A percentile compares a stretch with the other conserved stretches of the same genome.
phyloP scores from a whole-genome alignment of 2,329 filamentous ascomycete species.

The Sarocladium brachiariae region DNA sequence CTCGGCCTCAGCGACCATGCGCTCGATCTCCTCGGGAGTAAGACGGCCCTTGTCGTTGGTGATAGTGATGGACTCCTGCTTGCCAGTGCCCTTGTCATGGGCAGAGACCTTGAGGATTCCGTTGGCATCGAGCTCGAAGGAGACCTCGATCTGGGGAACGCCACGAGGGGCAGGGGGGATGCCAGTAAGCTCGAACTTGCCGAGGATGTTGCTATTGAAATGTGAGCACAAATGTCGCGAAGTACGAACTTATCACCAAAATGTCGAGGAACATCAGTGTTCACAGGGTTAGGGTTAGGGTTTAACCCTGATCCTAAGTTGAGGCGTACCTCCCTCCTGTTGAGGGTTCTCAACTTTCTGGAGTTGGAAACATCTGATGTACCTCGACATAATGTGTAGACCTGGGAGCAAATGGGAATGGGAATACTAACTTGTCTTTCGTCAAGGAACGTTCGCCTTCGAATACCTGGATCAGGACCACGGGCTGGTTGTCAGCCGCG shows the following conservation, averaged over 20 bases:
- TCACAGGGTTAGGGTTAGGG: no score
- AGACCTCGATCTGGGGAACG: conserved; percentile 96
- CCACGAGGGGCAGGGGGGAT: conserved; percentile 93
- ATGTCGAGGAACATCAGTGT: background rate
- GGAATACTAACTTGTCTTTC: conserved; percentile 61
- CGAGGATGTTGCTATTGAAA: conserved; percentile 64
- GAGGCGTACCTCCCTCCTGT: background rate
- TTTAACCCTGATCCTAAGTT: no score
- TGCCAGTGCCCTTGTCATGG: conserved; percentile 96
- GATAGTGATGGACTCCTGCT: conserved; percentile 95
- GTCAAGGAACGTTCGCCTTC: conserved; percentile 93
- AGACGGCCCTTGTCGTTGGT: conserved; percentile 99
- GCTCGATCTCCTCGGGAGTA: conserved; percentile 93
- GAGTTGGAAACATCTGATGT: background rate
- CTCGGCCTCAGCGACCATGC: conserved; percentile 98
- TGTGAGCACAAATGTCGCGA: background rate
- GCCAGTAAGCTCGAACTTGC: conserved; percentile 96
- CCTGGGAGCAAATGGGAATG: background rate
- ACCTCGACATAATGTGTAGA: background rate
- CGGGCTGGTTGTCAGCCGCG: conserved; percentile 91
- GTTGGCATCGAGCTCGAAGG: conserved; percentile 96
- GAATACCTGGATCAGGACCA: conserved; percentile 90
- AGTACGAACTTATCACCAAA: background rate
- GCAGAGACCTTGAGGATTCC: conserved; percentile 96
- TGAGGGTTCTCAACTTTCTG: background rate